These are phyloP conservation scores for Schizosaccharomyces pombe DNA, from an alignment of 805 yeast genomes.

Conservation along the genomic window ASM294v3 CU329670.1:4569501-4570000, in stretches of 20 bases:
- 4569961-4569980: not conserved
- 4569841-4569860: constrained; percentile 78
- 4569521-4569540: not conserved
- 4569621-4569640: not conserved
- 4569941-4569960: no score
- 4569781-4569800: constrained; percentile 81
- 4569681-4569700: no score
- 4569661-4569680: no score
- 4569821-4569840: constrained; percentile 78
- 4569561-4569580: no score
- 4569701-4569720: not conserved
- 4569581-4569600: no score
- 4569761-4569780: constrained; percentile 90
- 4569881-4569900: constrained; percentile 19
- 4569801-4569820: constrained; percentile 81
- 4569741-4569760: constrained; percentile 19
- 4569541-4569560: not conserved
- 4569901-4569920: not conserved
- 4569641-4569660: not conserved
- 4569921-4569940: not conserved
- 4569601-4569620: not conserved
- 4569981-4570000: not conserved
- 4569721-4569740: not conserved
- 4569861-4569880: constrained; percentile 87
- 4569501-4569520: not conserved